Base-by-base conservation (phyloP, 139 green algal genomes). In the Picochlorum sp. region DNA sequence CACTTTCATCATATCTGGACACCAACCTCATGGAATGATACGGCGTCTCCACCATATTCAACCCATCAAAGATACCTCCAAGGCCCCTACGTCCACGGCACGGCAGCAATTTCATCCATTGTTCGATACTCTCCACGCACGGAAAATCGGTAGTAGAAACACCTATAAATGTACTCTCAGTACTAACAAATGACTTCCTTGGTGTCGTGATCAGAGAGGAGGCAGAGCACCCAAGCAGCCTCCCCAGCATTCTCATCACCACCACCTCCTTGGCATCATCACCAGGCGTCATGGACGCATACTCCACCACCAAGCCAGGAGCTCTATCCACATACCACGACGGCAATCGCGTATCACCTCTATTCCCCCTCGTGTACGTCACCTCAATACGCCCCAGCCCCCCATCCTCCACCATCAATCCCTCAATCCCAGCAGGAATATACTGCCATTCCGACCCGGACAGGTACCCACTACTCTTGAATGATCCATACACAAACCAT, bases 101-200 rank as follows among this genome's bases (percentile, higher is more conserved):
- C 3, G 90, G 90, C 62, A 96, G 78, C 57, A 97, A 80, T 72
- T 88, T 88, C 21, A 92, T 71, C 90, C 91, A 97, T 1, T 89
- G 85, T 7, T 83, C 90, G 13, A 97, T 72, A 62, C 96, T 97
- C 73, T 97, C 90, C 0, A 81, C 86, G 79, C 90, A 97, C 1
- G 89, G 74, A 8, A 78, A 73, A 71, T 97, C 91, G 10, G 73
- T 67, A 0, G 87, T 81, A 41, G 96, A 62, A 23, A 64, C 49
- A 6, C 74, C 90, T 55, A 85, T 84, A 26, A 91, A 51, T 54
- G 63, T 64, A 20, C 5, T 13, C 58, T 56, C 62, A 45, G n/a
- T n/a, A 44, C 1, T 13, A 9, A 62, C 31, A 62, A 34, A 62
- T 2, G 31, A 62, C 56, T 20, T 28, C 14, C 56, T 62, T 13